Conservation (phyloP, 2,329 filamentous ascomycete species). For the Calonectria henricotiae region DNA sequence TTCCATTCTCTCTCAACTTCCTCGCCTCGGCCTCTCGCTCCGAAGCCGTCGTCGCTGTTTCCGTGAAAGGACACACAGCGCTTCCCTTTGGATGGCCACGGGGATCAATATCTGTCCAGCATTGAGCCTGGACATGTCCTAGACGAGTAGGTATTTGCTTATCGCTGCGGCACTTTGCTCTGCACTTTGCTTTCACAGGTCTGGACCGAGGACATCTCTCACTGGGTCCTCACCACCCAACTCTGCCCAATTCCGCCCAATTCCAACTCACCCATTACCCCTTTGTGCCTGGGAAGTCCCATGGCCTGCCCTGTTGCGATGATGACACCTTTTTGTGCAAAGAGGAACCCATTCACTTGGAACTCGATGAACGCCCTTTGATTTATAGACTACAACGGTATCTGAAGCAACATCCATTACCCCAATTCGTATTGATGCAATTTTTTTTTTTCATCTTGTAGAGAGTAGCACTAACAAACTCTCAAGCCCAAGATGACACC, state of each 20-base stretch:
- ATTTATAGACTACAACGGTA: conserved; percentile 96
- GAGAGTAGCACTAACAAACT: conserved; percentile 39
- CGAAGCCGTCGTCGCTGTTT: conserved; percentile 45
- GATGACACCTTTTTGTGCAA: conserved; percentile 76
- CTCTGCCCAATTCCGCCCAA: not conserved
- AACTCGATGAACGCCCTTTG: conserved; percentile 75
- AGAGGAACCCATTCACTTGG: conserved; percentile 73
- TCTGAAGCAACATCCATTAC: conserved; percentile 75
- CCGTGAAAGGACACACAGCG: conserved; percentile 42
- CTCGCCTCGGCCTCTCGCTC: conserved; percentile 42
- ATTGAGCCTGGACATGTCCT: conserved; percentile 53
- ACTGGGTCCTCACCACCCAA: conserved; percentile 2
- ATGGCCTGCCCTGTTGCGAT: conserved; percentile 58
- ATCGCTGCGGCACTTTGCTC: conserved; percentile 15
- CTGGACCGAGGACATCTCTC: conserved; percentile 18
- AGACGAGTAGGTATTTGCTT: conserved; percentile 52
- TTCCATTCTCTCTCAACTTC: conserved; percentile 31
- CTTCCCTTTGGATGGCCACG: conserved; percentile 51
- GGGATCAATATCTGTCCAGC: conserved; percentile 47
- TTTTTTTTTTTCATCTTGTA: not conserved
- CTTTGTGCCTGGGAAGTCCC: conserved; percentile 18
- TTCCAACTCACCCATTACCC: not conserved
- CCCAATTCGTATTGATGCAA: not conserved
- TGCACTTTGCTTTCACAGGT: conserved; percentile 12
- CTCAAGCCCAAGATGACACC: conserved; percentile 66